phyloP scores from a whole-genome alignment of 2,329 filamentous ascomycete species.

The Neonectria neomacrospora region DNA sequence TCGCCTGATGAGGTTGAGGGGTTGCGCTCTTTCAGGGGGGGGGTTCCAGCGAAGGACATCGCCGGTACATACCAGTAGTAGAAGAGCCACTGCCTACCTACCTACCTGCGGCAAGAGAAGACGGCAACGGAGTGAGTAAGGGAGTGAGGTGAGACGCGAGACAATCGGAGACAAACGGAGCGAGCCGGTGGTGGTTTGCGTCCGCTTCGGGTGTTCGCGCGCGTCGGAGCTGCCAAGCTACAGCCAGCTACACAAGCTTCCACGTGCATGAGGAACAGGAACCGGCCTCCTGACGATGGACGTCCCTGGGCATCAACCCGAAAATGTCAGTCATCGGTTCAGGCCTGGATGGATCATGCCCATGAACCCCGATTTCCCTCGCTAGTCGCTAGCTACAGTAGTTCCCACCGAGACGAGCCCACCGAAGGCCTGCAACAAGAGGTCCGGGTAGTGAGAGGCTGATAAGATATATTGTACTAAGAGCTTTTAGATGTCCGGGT shows the following conservation, averaged over 20 bases:
- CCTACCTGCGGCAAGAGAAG: background rate
- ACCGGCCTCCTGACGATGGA: constrained; percentile 13
- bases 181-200: background rate
- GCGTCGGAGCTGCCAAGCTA: background rate
- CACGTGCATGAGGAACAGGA: constrained; percentile 17
- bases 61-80: background rate
- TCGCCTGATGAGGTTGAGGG: constrained; percentile 1
- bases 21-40: too few relatives aligned
- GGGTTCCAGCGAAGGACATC: background rate
- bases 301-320: constrained; percentile 26
- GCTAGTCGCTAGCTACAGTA: constrained; percentile 18
- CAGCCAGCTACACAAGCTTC: constrained; percentile 12
- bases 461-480: constrained; percentile 6
- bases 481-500: background rate
- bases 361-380: constrained; percentile 19
- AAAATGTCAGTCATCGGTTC: constrained; percentile 12
- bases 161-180: background rate
- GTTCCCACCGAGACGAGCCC: constrained; percentile 2
- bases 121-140: background rate
- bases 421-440: background rate
- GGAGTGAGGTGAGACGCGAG: background rate
- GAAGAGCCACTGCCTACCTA: background rate
- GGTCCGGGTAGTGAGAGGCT: background rate
- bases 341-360: constrained; percentile 13
- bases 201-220: background rate